Evolutionary conservation across 2,329 filamentous ascomycete species (phyloP).

Genomic region (Parascedosporium putredinis): DNA sequence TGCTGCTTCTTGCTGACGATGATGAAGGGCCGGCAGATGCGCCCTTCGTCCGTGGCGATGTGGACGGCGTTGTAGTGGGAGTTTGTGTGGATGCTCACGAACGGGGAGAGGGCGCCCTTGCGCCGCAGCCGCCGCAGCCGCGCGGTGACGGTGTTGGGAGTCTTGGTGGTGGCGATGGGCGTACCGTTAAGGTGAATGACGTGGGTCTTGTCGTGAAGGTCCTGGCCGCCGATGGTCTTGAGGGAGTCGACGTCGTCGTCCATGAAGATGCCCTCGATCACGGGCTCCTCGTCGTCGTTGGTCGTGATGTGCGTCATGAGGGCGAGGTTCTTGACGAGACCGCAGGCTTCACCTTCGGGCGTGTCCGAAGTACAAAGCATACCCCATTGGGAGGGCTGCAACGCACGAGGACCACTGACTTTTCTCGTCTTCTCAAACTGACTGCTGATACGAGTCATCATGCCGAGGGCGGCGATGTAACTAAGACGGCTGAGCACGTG

Average conservation of each 20-base stretch:
- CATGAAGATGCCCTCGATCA: conserved; percentile 77
- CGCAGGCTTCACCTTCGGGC: conserved; percentile 95
- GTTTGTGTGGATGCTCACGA: conserved; percentile 94
- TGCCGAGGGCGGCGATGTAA: conserved; percentile 92
- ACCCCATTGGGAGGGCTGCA: conserved; percentile 95
- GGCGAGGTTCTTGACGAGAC: conserved; percentile 93
- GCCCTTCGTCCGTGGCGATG: conserved; percentile 92
- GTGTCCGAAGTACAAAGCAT: conserved; percentile 98
- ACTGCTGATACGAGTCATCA: conserved; percentile 98
- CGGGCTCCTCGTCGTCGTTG: conserved; percentile 84
- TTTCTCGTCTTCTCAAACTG: conserved; percentile 99
- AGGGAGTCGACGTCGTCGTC: conserved; percentile 76
- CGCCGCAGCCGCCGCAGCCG: conserved; percentile 80
- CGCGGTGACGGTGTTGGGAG: conserved; percentile 76
- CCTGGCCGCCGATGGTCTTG: conserved; percentile 60
- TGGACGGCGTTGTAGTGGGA: conserved; percentile 85
- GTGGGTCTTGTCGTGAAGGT: conserved; percentile 77
- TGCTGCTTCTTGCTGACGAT: conserved; percentile 83
- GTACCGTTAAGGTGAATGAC: conserved; percentile 95
- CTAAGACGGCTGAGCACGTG: conserved; percentile 91
- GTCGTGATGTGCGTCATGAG: conserved; percentile 99
- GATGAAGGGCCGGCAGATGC: conserved; percentile 92
- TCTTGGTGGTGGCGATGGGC: conserved; percentile 74
- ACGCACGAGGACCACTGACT: conserved; percentile 85
- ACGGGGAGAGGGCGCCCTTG: conserved; percentile 86